Percentiles rank a stretch among this genome's conserved stretches.
phyloP scores from a whole-genome alignment of 2,329 filamentous ascomycete species.

The Stagonosporopsis cucurbitacearum region DNA sequence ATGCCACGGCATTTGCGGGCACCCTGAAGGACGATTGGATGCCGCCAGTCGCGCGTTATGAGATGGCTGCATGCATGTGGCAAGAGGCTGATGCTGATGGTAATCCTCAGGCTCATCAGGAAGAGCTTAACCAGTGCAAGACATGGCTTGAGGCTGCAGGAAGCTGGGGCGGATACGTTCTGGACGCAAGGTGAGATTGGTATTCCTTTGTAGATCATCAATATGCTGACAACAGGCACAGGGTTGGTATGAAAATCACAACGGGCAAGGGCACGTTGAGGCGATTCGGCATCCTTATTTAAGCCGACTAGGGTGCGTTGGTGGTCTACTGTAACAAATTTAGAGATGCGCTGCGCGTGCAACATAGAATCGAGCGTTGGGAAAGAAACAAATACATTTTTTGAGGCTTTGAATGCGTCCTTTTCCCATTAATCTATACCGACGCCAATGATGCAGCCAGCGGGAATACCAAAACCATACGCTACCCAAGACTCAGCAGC shows the following conservation, averaged over 20 bases:
- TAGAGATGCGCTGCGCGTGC: background rate
- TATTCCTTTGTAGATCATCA: background rate
- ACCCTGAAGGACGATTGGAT: slow-evolving; percentile 72
- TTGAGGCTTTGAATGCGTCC: no score
- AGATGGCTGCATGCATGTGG: slow-evolving; percentile 85
- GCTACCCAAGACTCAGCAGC: no score
- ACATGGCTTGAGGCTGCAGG: slow-evolving; percentile 70
- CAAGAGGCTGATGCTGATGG: slow-evolving; percentile 60
- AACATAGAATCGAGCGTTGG: background rate
- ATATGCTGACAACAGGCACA: slow-evolving; percentile 15
- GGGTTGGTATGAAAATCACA: slow-evolving; percentile 73
- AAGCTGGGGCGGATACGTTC: slow-evolving; percentile 73
- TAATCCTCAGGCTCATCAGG: slow-evolving; percentile 40
- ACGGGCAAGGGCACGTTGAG: slow-evolving; percentile 70
- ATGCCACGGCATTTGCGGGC: slow-evolving; percentile 63
- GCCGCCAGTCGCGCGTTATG: slow-evolving; percentile 79
- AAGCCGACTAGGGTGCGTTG: no score
- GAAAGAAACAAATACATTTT: no score
- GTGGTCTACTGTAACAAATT: background rate
- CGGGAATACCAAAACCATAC: no score
- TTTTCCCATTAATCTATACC: no score
- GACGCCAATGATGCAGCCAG: no score
- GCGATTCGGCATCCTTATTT: slow-evolving; percentile 33
- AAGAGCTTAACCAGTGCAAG: slow-evolving; percentile 67
- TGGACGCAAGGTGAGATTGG: slow-evolving; percentile 67